Evolutionary conservation across 306 rosid species (phyloP).

Genomic region (Alnus glutinosa): DNA sequence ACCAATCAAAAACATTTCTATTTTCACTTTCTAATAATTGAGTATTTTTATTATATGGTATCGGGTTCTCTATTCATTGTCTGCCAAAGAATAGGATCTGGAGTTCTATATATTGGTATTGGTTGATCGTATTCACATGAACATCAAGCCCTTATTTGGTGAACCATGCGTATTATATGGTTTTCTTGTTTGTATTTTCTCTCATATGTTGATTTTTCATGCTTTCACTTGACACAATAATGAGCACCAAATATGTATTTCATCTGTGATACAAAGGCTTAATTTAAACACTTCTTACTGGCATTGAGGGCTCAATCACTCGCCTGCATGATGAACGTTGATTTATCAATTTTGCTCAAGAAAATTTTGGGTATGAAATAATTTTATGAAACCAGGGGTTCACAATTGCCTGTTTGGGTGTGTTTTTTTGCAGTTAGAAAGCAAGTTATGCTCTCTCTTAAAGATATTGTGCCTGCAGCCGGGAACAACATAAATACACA

Average conservation of each 20-base stretch:
- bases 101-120: no score
- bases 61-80: no score
- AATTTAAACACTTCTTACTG: background rate
- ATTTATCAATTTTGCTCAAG: background rate
- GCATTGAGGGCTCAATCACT: background rate
- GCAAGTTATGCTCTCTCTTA: conserved; percentile 46
- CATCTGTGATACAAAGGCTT: no score
- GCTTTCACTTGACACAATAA: background rate
- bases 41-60: no score
- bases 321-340: background rate
- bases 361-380: background rate
- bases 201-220: background rate
- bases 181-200: background rate
- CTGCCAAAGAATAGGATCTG: no score
- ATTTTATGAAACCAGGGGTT: background rate
- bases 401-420: background rate
- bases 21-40: no score
- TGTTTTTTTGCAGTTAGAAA: conserved; percentile 7
- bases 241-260: no score
- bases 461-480: conserved; percentile 74
- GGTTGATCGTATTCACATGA: no score
- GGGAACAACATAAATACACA: conserved; percentile 73
- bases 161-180: background rate
- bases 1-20: no score
- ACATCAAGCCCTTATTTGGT: no score